These are phyloP conservation scores for Pontederia paniculata DNA, from an alignment of 176 grass and related monocot genomes.

Conservation along the genomic window DNA sequence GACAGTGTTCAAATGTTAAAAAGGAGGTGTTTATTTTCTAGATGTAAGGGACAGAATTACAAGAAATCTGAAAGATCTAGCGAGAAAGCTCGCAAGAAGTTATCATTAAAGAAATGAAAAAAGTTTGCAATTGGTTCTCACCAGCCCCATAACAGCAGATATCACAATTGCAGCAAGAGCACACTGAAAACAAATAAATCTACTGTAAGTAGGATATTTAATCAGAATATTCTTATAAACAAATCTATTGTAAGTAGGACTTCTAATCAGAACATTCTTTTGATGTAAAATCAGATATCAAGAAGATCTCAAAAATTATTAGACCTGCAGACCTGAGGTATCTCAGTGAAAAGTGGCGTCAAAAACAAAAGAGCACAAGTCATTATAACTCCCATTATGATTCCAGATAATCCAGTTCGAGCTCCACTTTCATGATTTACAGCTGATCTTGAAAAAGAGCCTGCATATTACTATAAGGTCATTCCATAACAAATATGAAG, in stretches of 20 bases:
- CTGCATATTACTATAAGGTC: slow-evolving; percentile 29
- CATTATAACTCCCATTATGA: slow-evolving; percentile 95
- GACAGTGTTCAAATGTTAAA: too few relatives aligned
- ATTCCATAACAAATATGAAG: slow-evolving; percentile 1
- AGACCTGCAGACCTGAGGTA: slow-evolving; percentile 67
- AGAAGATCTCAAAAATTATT: slow-evolving; percentile 2
- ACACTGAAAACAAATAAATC: slow-evolving; percentile 43
- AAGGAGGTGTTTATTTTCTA: too few relatives aligned
- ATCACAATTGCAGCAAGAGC: slow-evolving; percentile 94
- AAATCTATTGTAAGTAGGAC: too few relatives aligned
- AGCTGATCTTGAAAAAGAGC: slow-evolving; percentile 96
- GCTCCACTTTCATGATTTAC: slow-evolving; percentile 97
- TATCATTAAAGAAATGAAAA: too few relatives aligned
- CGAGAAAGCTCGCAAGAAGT: background rate
- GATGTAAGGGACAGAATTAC: slow-evolving; percentile 4
- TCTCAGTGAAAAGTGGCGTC: slow-evolving; percentile 91
- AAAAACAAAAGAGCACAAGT: slow-evolving; percentile 75
- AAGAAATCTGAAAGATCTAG: background rate
- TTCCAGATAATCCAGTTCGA: slow-evolving; percentile 76
- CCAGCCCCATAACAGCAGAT: slow-evolving; percentile 89
- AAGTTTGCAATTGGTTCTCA: slow-evolving; percentile 20
- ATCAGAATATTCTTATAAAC: background rate
- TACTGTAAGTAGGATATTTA: slow-evolving; percentile 8
- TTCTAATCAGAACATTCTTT: background rate
- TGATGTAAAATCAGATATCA: background rate